phyloP scores from a whole-genome alignment of 768 basidiomycete species.

The Mycena crocata region DNA sequence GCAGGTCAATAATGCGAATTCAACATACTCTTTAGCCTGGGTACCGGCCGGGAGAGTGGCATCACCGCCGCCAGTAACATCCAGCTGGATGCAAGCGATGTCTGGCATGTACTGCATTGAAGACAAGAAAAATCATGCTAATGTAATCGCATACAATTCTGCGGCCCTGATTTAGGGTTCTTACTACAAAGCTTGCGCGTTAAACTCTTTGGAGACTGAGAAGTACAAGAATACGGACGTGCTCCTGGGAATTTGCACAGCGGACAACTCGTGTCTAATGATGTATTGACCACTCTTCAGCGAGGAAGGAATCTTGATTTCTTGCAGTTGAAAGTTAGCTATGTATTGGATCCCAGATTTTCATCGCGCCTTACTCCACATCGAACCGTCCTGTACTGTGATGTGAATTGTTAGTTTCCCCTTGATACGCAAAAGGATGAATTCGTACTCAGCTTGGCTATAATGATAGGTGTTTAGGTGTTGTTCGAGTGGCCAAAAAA shows the following conservation, averaged over 20 bases:
- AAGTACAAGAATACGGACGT: conserved; percentile 3
- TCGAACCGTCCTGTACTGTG: conserved; percentile 33
- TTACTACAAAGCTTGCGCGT: neutral
- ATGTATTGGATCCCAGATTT: neutral
- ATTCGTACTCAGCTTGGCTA: no score
- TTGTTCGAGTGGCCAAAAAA: neutral
- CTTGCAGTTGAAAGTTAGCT: conserved; percentile 5
- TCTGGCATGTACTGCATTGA: conserved; percentile 13
- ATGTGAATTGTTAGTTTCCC: neutral
- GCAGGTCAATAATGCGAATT: neutral
- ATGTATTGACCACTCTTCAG: conserved; percentile 40
- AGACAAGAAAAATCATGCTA: neutral
- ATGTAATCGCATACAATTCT: conserved; percentile 28
- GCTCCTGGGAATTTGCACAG: conserved; percentile 38
- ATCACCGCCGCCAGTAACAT: conserved; percentile 34
- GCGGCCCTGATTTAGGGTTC: conserved; percentile 35
- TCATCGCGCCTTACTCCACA: conserved; percentile 28
- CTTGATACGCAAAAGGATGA: no score
- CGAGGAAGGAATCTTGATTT: conserved; percentile 34
- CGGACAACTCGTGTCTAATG: conserved; percentile 38
- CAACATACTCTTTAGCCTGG: conserved; percentile 31
- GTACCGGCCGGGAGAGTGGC: conserved; percentile 32
- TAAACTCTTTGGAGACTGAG: no score
- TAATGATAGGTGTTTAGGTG: no score
- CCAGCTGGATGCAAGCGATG: conserved; percentile 36